Conservation (phyloP, 2,329 filamentous ascomycete genomes). For the Alternaria burnsii region DNA sequence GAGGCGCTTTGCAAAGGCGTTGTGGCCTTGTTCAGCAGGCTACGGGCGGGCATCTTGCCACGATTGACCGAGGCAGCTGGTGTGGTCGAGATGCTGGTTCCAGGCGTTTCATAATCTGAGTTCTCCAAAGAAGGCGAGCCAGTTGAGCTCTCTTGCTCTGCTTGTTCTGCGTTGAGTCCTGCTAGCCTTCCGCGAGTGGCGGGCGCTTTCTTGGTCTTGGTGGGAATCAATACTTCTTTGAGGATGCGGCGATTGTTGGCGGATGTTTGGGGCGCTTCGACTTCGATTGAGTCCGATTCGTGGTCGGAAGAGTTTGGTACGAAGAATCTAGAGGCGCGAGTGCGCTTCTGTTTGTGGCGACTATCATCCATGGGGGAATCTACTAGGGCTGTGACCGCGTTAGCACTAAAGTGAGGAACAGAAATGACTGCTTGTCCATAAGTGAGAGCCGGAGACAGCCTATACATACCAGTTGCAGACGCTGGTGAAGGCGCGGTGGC, state of each 20-base stretch:
- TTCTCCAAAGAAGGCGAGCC: constrained; percentile 46
- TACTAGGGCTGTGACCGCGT: constrained; percentile 12
- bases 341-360: constrained; percentile 29
- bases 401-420: constrained; percentile 2
- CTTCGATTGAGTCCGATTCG: constrained; percentile 33
- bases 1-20: constrained; percentile 23
- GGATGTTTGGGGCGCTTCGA: constrained; percentile 11
- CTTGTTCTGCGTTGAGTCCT: constrained; percentile 17
- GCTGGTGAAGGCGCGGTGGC: constrained; percentile 12
- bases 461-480: constrained; percentile 12
- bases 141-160: constrained; percentile 36
- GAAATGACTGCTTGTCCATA: background rate
- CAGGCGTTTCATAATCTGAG: constrained; percentile 68
- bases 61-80: constrained; percentile 55
- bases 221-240: constrained; percentile 47
- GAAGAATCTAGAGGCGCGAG: constrained; percentile 34
- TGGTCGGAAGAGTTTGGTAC: constrained; percentile 46
- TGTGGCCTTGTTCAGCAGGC: constrained; percentile 28
- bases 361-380: constrained; percentile 11
- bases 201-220: constrained; percentile 26
- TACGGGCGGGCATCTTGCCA: constrained; percentile 34
- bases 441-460: background rate
- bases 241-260: constrained; percentile 33
- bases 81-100: constrained; percentile 66
- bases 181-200: constrained; percentile 20